Evolutionary conservation across 345 rosid genomes (phyloP).

Genomic region (Eucalyptus paniculata): DNA sequence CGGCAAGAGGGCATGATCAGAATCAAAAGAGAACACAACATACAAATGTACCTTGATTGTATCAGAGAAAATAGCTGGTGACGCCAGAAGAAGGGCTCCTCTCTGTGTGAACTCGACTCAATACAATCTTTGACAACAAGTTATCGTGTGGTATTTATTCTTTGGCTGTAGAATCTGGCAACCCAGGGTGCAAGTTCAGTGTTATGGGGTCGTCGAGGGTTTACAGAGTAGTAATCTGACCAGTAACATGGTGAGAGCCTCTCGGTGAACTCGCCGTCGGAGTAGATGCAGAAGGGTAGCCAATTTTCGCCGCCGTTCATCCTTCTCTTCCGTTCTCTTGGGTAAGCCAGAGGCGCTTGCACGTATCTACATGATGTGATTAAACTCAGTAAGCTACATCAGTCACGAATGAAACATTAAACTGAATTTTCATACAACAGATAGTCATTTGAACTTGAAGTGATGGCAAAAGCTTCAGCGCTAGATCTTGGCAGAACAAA

Average conservation of each 20-base stretch:
- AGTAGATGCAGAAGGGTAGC: constrained; percentile 48
- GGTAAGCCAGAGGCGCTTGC: constrained; percentile 68
- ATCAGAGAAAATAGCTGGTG: neutral
- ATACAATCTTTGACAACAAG: neutral
- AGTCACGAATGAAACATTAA: neutral
- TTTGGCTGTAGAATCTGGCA: constrained; percentile 21
- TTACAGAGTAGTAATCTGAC: constrained; percentile 49
- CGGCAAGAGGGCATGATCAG: neutral
- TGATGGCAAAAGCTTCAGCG: neutral
- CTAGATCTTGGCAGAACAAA: neutral
- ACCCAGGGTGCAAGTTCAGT: constrained; percentile 61
- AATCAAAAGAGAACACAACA: neutral
- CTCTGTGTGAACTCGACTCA: neutral
- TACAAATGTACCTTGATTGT: neutral
- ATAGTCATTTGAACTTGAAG: neutral
- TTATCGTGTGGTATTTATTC: neutral
- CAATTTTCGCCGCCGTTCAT: constrained; percentile 54
- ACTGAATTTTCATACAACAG: neutral
- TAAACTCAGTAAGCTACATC: neutral
- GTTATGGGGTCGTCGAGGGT: constrained; percentile 29
- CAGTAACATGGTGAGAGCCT: constrained; percentile 36
- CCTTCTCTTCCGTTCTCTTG: constrained; percentile 44
- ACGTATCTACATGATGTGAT: constrained; percentile 25
- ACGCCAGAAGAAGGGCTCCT: neutral
- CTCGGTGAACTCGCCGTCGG: constrained; percentile 21